Evolutionary conservation across 768 basidiomycete species (phyloP).

Genomic region (Epithele typhae): DNA sequence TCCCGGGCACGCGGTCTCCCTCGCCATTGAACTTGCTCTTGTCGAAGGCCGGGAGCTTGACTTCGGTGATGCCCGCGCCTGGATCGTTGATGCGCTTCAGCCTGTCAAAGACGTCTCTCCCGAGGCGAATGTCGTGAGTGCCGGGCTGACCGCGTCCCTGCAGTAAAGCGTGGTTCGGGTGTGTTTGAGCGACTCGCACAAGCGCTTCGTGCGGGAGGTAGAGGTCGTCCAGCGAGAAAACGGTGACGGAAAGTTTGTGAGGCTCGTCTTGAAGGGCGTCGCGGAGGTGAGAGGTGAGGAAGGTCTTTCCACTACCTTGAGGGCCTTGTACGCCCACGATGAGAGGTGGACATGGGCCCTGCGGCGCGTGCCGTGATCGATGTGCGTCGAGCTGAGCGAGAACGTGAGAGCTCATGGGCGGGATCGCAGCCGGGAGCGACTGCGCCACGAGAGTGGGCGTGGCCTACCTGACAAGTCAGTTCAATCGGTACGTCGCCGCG

Average conservation of each 20-base stretch:
- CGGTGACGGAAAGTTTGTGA: slow-evolving; percentile 49
- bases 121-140: slow-evolving; percentile 81
- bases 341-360: slow-evolving; percentile 43
- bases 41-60: slow-evolving; percentile 78
- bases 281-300: slow-evolving; percentile 58
- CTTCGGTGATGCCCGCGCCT: slow-evolving; percentile 1
- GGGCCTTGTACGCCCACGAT: slow-evolving; percentile 91
- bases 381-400: slow-evolving; percentile 30
- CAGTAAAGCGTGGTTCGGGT: slow-evolving; percentile 64
- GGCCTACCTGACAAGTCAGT: too few species aligned
- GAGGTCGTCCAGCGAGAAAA: slow-evolving; percentile 80
- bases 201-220: slow-evolving; percentile 74
- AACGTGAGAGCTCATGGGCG: slow-evolving; percentile 36
- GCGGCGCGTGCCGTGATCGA: slow-evolving; percentile 16
- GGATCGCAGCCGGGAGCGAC: too few species aligned
- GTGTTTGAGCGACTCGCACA: slow-evolving; percentile 43
- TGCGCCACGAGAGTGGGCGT: too few species aligned
- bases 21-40: slow-evolving; percentile 78
- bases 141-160: slow-evolving; percentile 89
- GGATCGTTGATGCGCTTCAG: slow-evolving; percentile 41
- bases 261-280: slow-evolving; percentile 34
- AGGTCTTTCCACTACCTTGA: slow-evolving; percentile 93
- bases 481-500: too few species aligned
- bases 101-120: slow-evolving; percentile 43
- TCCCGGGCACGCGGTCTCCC: slow-evolving; percentile 69